Evolutionary conservation across 176 grass and related monocot species (phyloP).

Genomic region (Ampelocalamus luodianensis): DNA sequence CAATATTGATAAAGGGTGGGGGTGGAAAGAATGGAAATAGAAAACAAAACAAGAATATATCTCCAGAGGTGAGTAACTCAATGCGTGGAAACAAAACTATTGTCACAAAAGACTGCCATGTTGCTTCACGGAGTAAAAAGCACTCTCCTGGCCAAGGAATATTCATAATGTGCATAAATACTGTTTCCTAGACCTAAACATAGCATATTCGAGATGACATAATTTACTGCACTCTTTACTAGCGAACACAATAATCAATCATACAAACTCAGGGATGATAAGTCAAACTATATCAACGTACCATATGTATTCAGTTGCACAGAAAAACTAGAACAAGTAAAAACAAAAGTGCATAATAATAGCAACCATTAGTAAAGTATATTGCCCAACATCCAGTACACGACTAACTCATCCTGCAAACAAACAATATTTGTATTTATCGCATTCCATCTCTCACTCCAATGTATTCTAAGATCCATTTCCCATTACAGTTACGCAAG

Average conservation of each 20-base stretch:
- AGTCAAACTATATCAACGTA: neutral
- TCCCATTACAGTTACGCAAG: neutral
- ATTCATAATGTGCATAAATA: conserved; percentile 1
- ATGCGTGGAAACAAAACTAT: neutral
- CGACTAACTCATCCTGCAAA: conserved; percentile 12
- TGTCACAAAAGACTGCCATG: neutral
- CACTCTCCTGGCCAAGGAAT: neutral
- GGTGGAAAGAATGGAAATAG: neutral
- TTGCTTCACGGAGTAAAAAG: conserved; percentile 34
- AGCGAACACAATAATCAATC: neutral
- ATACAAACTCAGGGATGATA: neutral
- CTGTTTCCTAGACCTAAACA: neutral
- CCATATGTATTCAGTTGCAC: neutral
- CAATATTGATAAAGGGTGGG: neutral
- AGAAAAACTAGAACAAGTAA: conserved; percentile 6
- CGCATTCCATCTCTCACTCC: neutral
- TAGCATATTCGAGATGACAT: neutral
- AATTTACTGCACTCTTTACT: conserved; percentile 3
- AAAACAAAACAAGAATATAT: conserved; percentile 8
- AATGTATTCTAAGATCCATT: neutral
- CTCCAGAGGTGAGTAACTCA: neutral
- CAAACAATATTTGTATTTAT: neutral
- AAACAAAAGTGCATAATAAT: neutral
- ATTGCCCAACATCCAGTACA: neutral
- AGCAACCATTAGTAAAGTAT: neutral